phyloP scores from a whole-genome alignment of 2,329 filamentous ascomycete species.

The Corniculantispora saksenae region DNA sequence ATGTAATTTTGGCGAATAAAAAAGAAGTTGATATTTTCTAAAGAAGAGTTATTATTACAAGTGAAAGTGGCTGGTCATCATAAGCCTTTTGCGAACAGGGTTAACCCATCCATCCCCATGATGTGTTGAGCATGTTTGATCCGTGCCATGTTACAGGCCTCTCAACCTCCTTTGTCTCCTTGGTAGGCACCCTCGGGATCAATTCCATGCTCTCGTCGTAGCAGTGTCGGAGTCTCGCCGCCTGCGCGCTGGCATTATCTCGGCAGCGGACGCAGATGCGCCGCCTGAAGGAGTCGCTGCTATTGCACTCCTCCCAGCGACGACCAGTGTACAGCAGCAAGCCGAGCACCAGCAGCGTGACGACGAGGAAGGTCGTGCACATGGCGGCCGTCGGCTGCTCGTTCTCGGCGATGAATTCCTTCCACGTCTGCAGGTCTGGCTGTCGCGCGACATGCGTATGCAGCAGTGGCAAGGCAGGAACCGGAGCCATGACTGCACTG shows the following conservation, averaged over 20 bases:
- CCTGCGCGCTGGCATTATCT: not conserved
- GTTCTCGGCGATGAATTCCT: not conserved
- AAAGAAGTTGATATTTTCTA: not conserved
- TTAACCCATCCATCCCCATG: slow-evolving; percentile 18
- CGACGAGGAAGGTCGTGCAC: not conserved
- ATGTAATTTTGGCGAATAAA: slow-evolving; percentile 11
- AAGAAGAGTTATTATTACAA: not conserved
- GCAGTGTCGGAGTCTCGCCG: not conserved
- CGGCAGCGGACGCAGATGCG: slow-evolving; percentile 8
- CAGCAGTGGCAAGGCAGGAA: not conserved
- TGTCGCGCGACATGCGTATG: not conserved
- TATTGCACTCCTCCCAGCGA: not conserved
- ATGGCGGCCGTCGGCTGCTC: not conserved
- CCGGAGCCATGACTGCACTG: slow-evolving; percentile 1
- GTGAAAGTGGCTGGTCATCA: not conserved
- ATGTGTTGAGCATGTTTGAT: slow-evolving; percentile 17
- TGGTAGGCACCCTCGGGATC: not conserved
- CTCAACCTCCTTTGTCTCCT: not conserved
- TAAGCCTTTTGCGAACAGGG: too few species aligned
- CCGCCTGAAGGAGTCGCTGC: not conserved
- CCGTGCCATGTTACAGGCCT: slow-evolving; percentile 12
- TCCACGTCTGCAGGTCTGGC: not conserved
- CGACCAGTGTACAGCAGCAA: slow-evolving; percentile 7
- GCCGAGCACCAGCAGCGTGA: slow-evolving; percentile 3
- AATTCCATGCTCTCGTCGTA: not conserved